phyloP scores from a whole-genome alignment of 2,329 filamentous ascomycete genomes.

The Raffaelea arxii region DNA sequence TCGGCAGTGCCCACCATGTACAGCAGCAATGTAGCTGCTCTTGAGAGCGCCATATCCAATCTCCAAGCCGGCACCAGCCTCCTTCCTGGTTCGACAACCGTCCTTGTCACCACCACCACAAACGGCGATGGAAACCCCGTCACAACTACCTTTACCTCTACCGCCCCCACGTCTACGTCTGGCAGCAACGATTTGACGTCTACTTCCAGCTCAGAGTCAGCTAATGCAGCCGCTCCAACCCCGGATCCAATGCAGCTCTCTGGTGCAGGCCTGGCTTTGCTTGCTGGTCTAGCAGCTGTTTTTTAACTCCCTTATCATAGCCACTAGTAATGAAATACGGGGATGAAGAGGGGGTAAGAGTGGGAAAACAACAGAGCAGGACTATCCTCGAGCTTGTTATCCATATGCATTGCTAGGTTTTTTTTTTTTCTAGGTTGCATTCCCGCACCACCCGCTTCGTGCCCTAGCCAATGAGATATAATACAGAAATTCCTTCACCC shows the following conservation, averaged over 20 bases:
- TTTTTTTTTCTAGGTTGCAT: too few species aligned
- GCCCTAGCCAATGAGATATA: too few species aligned
- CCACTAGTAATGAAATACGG: too few species aligned
- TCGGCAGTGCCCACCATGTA: constrained; percentile 9
- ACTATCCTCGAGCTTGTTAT: too few species aligned
- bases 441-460: too few species aligned
- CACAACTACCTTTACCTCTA: constrained; percentile 15
- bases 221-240: constrained; percentile 6
- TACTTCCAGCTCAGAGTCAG: neutral
- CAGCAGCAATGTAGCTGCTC: constrained; percentile 6
- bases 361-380: too few species aligned
- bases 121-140: constrained; percentile 16
- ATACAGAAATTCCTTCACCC: too few species aligned
- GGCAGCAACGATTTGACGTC: neutral
- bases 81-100: constrained; percentile 1
- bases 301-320: too few species aligned
- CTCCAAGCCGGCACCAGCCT: constrained; percentile 12
- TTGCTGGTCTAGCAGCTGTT: constrained; percentile 9
- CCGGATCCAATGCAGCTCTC: neutral
- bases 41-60: constrained; percentile 13
- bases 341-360: too few species aligned
- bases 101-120: constrained; percentile 15
- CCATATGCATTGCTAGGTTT: too few species aligned
- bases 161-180: constrained; percentile 7
- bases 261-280: constrained; percentile 5